Evolutionary conservation across 176 grass and related monocot species (phyloP), one percentile per base, ranked within the genome.

Genomic region (Leersia perrieri): DNA sequence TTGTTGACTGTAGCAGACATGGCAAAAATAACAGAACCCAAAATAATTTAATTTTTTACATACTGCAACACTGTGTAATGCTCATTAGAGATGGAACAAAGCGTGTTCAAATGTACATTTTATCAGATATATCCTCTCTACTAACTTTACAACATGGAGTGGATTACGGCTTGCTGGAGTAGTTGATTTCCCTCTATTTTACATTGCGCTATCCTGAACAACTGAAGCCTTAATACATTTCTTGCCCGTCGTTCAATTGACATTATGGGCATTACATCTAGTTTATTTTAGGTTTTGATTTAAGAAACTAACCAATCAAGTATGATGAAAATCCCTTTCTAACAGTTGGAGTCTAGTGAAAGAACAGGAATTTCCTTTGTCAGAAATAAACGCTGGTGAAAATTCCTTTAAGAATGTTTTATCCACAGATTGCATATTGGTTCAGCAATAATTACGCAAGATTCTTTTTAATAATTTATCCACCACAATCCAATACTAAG

Each of bases 391-490:
- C 30, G 14, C 15, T 69, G 39, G n/a, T n/a, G n/a, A n/a, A n/a
- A n/a, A n/a, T n/a, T n/a, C n/a, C n/a, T n/a, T n/a, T n/a, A n/a
- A n/a, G n/a, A n/a, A n/a, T n/a, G n/a, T n/a, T n/a, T n/a, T n/a
- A n/a, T n/a, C n/a, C n/a, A n/a, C n/a, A n/a, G n/a, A n/a, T n/a
- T n/a, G 55, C 33, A 75, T 83, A 36, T 38, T 66, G 42, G 31
- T 75, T 25, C 8, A 8, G 10, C 2, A 26, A 10, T 2, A 40
- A 53, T 7, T 3, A 40, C 63, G 38, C 31, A 31, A 18, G 1
- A 27, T 87, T 61, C 55, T 1, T 34, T 33, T 75, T 44, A 5
- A 16, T 64, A 69, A 79, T 63, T 86, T 61, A 29, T 14, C 9
- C 25, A 66, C 32, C 45, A 30, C 9, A 60, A 6, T 38, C 80